Base-by-base conservation (phyloP, 2,329 filamentous ascomycete genomes). In the Fusarium udum region DNA sequence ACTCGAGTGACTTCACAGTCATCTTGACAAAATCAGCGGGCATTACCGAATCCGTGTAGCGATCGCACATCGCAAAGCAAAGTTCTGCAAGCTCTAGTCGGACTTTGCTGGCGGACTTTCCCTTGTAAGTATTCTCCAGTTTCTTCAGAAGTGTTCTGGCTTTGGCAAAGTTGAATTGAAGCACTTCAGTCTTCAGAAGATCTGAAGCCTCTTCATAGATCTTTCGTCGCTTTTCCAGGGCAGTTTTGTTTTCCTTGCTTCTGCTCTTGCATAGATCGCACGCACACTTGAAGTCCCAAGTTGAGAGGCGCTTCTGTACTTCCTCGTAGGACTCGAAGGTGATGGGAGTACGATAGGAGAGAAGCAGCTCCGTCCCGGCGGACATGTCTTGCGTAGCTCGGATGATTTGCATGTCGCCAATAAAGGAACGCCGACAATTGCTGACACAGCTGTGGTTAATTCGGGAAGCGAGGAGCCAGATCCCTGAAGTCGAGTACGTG, bases 341-440 rank as follows among this genome's bases (percentile, higher is more conserved):
- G 8, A 74, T 67, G 3, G 80, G 76, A 6, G 61, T 22, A 7
- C 71, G 62, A 69, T 88, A 89, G 51, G 71, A 71, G 62, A 85
- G 83, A 4, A 76, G 73, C 12, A 90, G 71, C 75, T 91, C 87
- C 0, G 86, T 83, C 34, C 80, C 80, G 0, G 83, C 69, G 0
- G 80, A 69, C 1, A 90, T 76, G 48, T 87, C 82, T 15, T 72
- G 73, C 0, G 82, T 78, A 0, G 88, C 87, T 13, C 86, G 85
- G 28, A 89, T 57, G 13, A 89, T 81, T 69, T 84, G 81, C 80
- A 90, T 83, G 72, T 90, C 87, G 6, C 88, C 87, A 42, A 90
- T 87, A 74, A 88, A 89, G 2, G 83, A 78, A 22, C 85, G 85
- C 0, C 64, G 67, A 24, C 83, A 83, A 71, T 89, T 90, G 15